phyloP scores from a whole-genome alignment of 2,329 filamentous ascomycete genomes.

The Fragosphaeria purpurea region DNA sequence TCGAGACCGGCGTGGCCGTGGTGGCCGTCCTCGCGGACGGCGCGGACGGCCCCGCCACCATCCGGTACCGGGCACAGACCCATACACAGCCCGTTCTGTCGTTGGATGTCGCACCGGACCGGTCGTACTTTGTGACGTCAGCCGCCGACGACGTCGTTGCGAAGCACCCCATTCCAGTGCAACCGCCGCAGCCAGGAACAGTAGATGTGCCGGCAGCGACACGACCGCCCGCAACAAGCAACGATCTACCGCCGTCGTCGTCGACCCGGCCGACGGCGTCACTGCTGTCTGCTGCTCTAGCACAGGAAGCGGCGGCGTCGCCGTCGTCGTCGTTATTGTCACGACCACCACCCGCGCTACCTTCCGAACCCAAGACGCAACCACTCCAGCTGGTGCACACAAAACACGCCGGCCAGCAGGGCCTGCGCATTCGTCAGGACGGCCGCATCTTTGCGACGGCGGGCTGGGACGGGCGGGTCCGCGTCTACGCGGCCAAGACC shows the following conservation, averaged over 20 bases:
- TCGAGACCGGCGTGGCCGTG: constrained; percentile 72
- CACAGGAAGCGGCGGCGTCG: constrained; percentile 3
- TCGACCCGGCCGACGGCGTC: constrained; percentile 10
- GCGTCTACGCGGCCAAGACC: constrained; percentile 72
- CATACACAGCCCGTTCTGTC: constrained; percentile 80
- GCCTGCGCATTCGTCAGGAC: constrained; percentile 66
- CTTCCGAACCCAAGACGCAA: constrained; percentile 22
- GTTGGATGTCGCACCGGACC: constrained; percentile 42
- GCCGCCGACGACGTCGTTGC: constrained; percentile 71
- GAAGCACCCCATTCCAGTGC: constrained; percentile 56
- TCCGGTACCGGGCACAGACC: constrained; percentile 53
- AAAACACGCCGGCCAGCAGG: constrained; percentile 84
- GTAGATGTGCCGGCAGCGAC: not conserved
- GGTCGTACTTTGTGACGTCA: constrained; percentile 63
- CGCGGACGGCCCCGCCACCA: constrained; percentile 29
- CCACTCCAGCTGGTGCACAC: constrained; percentile 60
- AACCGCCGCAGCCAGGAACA: not conserved
- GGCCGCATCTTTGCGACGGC: constrained; percentile 78
- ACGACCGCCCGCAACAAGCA: not conserved
- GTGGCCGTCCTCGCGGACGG: constrained; percentile 45
- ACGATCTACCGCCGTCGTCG: not conserved
- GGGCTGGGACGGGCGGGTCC: constrained; percentile 76
- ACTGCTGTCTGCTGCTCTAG: constrained; percentile 21
- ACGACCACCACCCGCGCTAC: constrained; percentile 4
- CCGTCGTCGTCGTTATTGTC: not conserved